phyloP scores from a whole-genome alignment of 441 rosid genomes.

The Euphorbia corollata region DNA sequence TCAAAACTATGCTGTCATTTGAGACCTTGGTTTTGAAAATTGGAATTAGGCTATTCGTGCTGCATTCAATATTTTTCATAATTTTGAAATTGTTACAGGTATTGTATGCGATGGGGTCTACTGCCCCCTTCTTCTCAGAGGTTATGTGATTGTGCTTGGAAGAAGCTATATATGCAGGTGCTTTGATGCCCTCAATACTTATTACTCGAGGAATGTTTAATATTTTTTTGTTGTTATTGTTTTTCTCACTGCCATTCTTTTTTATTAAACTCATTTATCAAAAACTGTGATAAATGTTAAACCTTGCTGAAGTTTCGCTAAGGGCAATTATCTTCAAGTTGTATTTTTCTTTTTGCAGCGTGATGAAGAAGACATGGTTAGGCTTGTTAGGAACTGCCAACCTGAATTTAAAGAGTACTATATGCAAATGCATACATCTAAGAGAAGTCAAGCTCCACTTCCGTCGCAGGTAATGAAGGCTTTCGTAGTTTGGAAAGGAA shows the following conservation, averaged over 20 bases:
- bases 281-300: background rate
- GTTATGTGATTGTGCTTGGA: slow-evolving; percentile 73
- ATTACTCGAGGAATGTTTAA: background rate
- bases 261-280: too few species aligned
- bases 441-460: slow-evolving; percentile 85
- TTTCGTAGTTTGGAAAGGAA: slow-evolving; percentile 3
- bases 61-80: background rate
- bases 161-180: slow-evolving; percentile 86
- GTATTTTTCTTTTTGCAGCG: slow-evolving; percentile 42
- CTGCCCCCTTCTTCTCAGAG: slow-evolving; percentile 45
- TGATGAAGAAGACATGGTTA: slow-evolving; percentile 72
- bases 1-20: background rate
- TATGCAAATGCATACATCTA: slow-evolving; percentile 88
- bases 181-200: background rate
- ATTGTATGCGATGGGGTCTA: slow-evolving; percentile 79
- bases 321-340: background rate
- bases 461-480: slow-evolving; percentile 57
- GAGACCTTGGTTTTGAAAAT: background rate
- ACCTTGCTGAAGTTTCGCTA: background rate
- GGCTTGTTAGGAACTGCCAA: slow-evolving; percentile 64
- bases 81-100: slow-evolving; percentile 32
- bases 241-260: background rate
- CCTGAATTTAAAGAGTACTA: slow-evolving; percentile 78
- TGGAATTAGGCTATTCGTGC: background rate
- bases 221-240: background rate